Base-by-base conservation (phyloP, 495 filamentous ascomycete species). In the Xylaria nigripes region DNA sequence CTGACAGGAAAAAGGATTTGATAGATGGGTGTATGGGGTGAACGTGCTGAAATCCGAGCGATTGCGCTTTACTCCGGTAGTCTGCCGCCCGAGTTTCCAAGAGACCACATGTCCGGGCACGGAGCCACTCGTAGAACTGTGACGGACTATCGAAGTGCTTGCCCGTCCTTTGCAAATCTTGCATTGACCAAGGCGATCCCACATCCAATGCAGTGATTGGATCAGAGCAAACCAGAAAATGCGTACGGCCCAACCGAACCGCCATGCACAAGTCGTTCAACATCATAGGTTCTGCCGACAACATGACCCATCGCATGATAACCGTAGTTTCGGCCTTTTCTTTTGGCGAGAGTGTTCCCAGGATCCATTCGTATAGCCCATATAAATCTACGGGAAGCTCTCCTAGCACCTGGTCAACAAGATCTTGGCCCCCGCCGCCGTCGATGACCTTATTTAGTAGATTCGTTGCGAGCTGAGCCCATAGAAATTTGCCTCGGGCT, bases 301-400 rank as follows among this genome's bases (percentile, higher is more conserved):
- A 56, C 24, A 72, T 63, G 5, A 66, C 68, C 70, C 70, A 72
- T 32, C 70, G 67, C 59, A 72, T 69, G 23, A 72, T 56, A 3
- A 60, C 41, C 19, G 68, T 54, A 5, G 68, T 57, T 45, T 70
- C 70, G 19, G 61, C 65, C 24, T 61, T 65, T 53, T 72, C 70
- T 22, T 57, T 42, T 2, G 64, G 56, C 44, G 64, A 62, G 38
- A 71, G 58, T 3, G 63, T 66, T 18, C 61, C 54, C 5, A 72
- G 50, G 52, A 68, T 67, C 70, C 65, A 67, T 51, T 71, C 68
- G 58, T 72, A 72, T 4, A 72, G 61, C 2, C 67, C 68, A 34
- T 68, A 61, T 1, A 72, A 53, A 29, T 68, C 61, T 21, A 54
- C 58, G 1, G 70, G 68, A 13, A 71, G 56, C 41, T 68, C 68